Percentiles rank a stretch among this genome's conserved stretches.
Evolutionary conservation across 2,329 filamentous ascomycete species (phyloP).

Genomic region (Westerdykella ornata): DNA sequence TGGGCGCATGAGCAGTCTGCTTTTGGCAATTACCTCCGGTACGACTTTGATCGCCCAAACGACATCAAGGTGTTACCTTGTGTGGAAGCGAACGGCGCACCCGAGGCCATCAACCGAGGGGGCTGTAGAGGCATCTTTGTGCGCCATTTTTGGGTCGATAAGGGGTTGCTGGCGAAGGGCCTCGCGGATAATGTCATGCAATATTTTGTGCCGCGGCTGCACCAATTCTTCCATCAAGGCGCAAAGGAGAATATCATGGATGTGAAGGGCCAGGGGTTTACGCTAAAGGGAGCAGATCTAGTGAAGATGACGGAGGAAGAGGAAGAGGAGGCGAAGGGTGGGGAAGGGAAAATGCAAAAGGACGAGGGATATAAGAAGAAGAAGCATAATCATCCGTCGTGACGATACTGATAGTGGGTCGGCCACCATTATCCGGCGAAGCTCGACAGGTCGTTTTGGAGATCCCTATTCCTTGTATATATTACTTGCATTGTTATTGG

Average conservation of each 20-base stretch:
- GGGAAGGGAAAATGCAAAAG: conserved; percentile 28
- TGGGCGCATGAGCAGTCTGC: conserved; percentile 37
- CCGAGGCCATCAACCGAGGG: conserved; percentile 28
- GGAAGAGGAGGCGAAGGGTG: conserved; percentile 19
- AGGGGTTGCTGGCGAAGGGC: conserved; percentile 26
- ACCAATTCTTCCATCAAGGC: conserved; percentile 27
- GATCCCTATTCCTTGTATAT: too few relatives aligned
- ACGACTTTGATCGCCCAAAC: conserved; percentile 34
- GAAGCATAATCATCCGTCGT: too few relatives aligned
- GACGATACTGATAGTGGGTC: too few relatives aligned
- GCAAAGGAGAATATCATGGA: conserved; percentile 28
- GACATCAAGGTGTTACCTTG: conserved; percentile 36
- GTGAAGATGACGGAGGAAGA: conserved; percentile 28
- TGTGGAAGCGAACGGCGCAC: conserved; percentile 35
- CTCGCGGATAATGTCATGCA: conserved; percentile 34
- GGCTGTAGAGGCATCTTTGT: conserved; percentile 36
- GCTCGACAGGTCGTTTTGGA: too few relatives aligned
- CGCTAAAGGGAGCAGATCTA: conserved; percentile 28
- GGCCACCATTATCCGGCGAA: too few relatives aligned
- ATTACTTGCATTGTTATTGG: too few relatives aligned
- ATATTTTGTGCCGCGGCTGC: conserved; percentile 31
- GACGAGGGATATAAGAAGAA: conserved; percentile 27
- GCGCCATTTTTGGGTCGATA: conserved; percentile 37
- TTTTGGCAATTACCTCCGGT: conserved; percentile 36
- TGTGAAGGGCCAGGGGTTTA: conserved; percentile 28